Conservation (phyloP, 495 filamentous ascomycete species). For the Chaetomium fimeti region DNA sequence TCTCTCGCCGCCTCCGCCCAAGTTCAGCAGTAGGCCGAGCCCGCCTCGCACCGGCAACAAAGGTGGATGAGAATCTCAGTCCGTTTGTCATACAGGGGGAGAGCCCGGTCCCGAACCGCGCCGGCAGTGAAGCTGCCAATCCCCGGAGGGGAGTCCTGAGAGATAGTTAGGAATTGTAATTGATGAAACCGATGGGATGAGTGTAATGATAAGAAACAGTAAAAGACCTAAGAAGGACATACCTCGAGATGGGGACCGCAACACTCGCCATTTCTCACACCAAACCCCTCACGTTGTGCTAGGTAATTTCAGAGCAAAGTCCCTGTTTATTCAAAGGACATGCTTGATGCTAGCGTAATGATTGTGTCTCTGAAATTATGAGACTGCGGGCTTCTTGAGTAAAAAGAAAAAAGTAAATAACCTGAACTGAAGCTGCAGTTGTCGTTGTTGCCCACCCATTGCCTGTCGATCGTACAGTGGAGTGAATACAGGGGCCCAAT, state of each 20-base stretch:
- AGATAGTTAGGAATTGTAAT: background rate
- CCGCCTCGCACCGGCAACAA: background rate
- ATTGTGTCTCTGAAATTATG: too few species aligned
- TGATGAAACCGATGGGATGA: background rate
- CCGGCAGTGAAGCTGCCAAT: background rate
- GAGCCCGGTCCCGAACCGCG: background rate
- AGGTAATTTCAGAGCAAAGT: background rate
- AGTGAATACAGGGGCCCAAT: background rate
- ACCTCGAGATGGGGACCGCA: background rate
- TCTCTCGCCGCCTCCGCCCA: background rate
- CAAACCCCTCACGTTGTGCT: background rate
- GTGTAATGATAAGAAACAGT: background rate
- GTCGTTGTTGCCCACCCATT: background rate
- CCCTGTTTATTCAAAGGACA: background rate
- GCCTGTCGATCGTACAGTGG: background rate
- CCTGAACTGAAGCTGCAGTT: background rate
- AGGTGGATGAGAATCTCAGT: background rate
- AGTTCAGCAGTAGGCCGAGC: background rate
- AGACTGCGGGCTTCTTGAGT: background rate
- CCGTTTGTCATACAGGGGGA: background rate
- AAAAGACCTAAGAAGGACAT: background rate
- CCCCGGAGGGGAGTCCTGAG: background rate
- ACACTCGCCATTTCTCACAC: constrained; percentile 3
- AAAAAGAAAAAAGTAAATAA: background rate
- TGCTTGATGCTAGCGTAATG: too few species aligned